phyloP scores from a whole-genome alignment of 2,329 filamentous ascomycete genomes.

The Xylariaceae sp. region DNA sequence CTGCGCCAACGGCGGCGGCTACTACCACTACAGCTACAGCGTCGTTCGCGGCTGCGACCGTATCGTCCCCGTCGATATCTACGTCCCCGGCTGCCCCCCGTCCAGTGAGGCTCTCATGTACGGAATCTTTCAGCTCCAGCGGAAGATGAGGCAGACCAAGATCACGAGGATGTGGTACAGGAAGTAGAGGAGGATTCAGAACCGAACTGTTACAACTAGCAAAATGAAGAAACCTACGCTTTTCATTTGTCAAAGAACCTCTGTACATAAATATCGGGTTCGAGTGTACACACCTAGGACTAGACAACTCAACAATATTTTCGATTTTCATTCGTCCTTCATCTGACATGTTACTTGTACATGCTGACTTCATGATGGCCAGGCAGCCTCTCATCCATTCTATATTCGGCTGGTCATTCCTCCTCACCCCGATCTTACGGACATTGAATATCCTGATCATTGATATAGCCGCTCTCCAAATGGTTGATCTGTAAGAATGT shows the following conservation, averaged over 20 bases:
- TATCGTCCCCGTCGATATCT: constrained; percentile 75
- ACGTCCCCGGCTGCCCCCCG: constrained; percentile 70
- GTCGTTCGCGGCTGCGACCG: constrained; percentile 73
- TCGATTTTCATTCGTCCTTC: background rate
- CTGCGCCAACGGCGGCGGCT: constrained; percentile 80
- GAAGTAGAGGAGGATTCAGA: constrained; percentile 37
- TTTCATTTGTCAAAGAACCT: constrained; percentile 23
- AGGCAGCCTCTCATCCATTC: too few relatives aligned
- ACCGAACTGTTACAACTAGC: background rate
- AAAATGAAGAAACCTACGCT: constrained; percentile 9
- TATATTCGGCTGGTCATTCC: too few relatives aligned
- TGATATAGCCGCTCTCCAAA: too few relatives aligned
- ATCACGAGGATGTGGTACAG: constrained; percentile 57
- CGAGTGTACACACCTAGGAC: constrained; percentile 15
- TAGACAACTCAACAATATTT: constrained; percentile 15
- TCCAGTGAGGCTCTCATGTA: constrained; percentile 62
- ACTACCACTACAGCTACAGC: constrained; percentile 83
- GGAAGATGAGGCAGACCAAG: constrained; percentile 64
- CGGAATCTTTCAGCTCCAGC: constrained; percentile 71
- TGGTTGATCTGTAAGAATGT: too few relatives aligned
- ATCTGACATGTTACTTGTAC: background rate
- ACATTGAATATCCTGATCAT: too few relatives aligned
- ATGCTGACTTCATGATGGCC: background rate
- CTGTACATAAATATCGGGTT: constrained; percentile 22
- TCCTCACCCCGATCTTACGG: too few relatives aligned